Conservation (phyloP, 2,329 filamentous ascomycete species). For the Hymenoscyphus fructigenus region DNA sequence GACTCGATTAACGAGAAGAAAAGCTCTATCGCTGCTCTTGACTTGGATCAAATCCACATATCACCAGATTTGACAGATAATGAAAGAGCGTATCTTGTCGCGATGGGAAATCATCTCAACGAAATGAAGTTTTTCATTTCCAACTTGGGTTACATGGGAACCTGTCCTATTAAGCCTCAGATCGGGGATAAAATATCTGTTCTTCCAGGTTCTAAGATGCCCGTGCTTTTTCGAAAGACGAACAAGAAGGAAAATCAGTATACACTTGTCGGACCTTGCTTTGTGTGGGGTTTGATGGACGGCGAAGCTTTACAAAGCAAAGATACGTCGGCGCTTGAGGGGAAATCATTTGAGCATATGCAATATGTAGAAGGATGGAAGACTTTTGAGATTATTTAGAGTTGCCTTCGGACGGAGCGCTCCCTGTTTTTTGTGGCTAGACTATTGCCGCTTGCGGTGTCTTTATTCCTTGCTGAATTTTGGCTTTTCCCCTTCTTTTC, state of each 20-base stretch:
- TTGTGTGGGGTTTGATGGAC: background rate
- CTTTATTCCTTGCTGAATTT: too few relatives aligned
- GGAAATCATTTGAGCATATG: background rate
- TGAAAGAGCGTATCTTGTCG: background rate
- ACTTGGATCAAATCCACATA: background rate
- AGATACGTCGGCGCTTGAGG: background rate
- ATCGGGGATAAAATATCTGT: background rate
- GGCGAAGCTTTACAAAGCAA: background rate
- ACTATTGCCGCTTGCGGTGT: too few relatives aligned
- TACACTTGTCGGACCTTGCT: background rate
- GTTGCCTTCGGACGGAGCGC: background rate
- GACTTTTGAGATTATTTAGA: background rate
- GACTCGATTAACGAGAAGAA: background rate
- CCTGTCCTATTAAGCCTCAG: background rate
- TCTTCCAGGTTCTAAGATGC: background rate
- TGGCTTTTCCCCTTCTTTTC: background rate
- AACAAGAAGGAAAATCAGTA: background rate
- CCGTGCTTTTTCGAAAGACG: background rate
- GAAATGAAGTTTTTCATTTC: background rate
- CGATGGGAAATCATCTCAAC: background rate
- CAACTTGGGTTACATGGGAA: background rate
- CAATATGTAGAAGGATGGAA: background rate
- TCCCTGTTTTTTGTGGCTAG: background rate
- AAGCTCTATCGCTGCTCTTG: background rate
- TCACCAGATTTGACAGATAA: background rate